phyloP scores from a whole-genome alignment of 148 eudicot species.

The Oxyria digyna region DNA sequence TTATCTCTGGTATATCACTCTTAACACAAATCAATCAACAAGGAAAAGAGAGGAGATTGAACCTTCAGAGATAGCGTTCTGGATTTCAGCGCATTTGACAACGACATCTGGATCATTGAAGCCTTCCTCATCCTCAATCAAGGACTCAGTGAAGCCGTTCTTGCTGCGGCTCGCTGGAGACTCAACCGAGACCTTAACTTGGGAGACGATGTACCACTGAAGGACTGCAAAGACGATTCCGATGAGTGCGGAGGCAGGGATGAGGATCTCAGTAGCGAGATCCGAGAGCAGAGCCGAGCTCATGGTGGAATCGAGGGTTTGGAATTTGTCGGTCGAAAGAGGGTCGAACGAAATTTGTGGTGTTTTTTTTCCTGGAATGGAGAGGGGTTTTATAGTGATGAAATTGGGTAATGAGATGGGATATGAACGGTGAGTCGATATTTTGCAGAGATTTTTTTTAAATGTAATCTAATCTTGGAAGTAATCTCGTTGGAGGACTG shows the following conservation, averaged over 20 bases:
- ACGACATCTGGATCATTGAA: constrained; percentile 45
- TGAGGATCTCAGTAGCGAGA: constrained; percentile 62
- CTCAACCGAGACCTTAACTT: constrained; percentile 36
- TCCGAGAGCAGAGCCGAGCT: constrained; percentile 47
- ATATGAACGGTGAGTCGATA: not conserved
- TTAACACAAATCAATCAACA: not conserved
- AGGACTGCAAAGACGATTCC: constrained; percentile 65
- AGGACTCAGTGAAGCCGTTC: constrained; percentile 33
- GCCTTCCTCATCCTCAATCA: constrained; percentile 92
- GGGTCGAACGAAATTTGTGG: not conserved
- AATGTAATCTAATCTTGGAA: not conserved
- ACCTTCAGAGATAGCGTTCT: constrained; percentile 87
- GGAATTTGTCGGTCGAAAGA: constrained; percentile 3
- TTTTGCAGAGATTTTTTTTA: not conserved
- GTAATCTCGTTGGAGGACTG: no score
- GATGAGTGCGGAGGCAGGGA: constrained; percentile 63
- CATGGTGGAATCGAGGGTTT: constrained; percentile 21
- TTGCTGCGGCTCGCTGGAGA: constrained; percentile 13
- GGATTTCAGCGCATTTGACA: constrained; percentile 77
- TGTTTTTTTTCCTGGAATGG: not conserved
- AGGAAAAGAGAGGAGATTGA: not conserved
- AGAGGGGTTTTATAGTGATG: not conserved
- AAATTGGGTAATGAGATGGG: not conserved
- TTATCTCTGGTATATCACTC: not conserved
- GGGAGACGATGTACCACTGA: constrained; percentile 69